Percentiles rank a stretch among this genome's conserved stretches.
phyloP scores from a whole-genome alignment of 805 yeast genomes.

The Yarrowia porcina region DNA sequence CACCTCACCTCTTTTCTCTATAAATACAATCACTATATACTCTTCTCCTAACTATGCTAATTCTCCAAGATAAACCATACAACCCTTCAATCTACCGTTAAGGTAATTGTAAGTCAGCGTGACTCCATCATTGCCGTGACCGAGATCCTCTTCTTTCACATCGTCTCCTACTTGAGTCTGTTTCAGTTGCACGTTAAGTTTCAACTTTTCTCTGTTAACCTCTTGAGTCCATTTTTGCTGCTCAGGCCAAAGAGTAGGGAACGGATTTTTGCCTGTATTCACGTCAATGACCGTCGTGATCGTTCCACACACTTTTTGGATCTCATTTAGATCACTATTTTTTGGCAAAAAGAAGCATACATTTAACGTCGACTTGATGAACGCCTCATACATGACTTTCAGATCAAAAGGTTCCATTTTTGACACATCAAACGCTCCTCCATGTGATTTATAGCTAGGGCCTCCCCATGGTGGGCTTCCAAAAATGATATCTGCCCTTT shows the following conservation, averaged over 20 bases:
- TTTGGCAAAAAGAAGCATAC: slow-evolving; percentile 33
- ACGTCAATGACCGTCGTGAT: neutral
- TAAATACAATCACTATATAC: too few relatives aligned
- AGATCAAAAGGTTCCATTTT: slow-evolving; percentile 24
- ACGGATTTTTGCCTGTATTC: neutral
- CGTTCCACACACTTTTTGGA: neutral
- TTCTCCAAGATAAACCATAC: neutral
- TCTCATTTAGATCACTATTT: slow-evolving; percentile 30
- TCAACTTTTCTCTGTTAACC: neutral
- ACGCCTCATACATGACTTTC: slow-evolving; percentile 27
- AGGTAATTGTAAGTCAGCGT: neutral
- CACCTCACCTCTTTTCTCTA: too few relatives aligned
- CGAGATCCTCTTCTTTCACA: neutral
- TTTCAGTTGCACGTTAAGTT: neutral
- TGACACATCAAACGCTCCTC: slow-evolving; percentile 28
- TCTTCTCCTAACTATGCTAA: neutral
- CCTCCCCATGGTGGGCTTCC: slow-evolving; percentile 93
- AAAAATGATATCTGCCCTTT: slow-evolving; percentile 52
- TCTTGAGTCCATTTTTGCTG: neutral
- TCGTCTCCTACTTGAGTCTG: neutral
- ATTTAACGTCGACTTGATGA: slow-evolving; percentile 23
- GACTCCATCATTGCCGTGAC: neutral
- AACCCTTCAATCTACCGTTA: neutral
- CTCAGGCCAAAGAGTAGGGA: neutral
- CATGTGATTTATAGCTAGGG: slow-evolving; percentile 45